Base-by-base conservation (phyloP, 2,329 filamentous ascomycete species). In the Aureobasidium sp. region DNA sequence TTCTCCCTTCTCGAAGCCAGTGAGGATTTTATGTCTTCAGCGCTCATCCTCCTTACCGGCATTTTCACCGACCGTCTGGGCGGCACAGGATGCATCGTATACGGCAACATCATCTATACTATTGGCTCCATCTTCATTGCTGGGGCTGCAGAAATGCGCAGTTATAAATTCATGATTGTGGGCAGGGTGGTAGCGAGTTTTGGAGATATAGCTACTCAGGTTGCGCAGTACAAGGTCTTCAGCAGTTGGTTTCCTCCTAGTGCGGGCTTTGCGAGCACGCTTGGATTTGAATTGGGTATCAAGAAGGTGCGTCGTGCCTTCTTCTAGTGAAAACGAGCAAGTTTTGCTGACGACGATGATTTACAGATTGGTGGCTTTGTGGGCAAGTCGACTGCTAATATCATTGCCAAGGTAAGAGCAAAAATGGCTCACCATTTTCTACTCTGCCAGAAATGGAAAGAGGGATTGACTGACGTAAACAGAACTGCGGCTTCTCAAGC, bases 181-280 rank as follows among this genome's bases (percentile, higher is more conserved):
- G 84, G 83, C 1, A 72, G 79, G 39, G 74, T 87, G 1, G 71
- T 87, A 13, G 76, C 81, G 32, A 79, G 83, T 0, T 71, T 87
- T 0, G 84, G 84, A n/a, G 84, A 86, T 64, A 84, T 86, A 23
- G 82, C 84, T 0, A 87, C 84, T 0, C 84, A 87, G 66, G 78
- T 86, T 34, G 84, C 84, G 0, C 83, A 86, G 68, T 87, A 86
- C 69, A 85, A 86, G 64, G 80, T 87, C 64, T 87, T 87, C 66
- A 84, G 82, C 0, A 84, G 82, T 0, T 87, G 84, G 84, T 87
- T 87, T 64, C 77, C 84, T 0, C 84, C 84, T 0, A 83, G 77
- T 8, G 79, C 82, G 62, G 84, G 84, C 1, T 87, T 87, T 67
- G 84, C 84, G 0, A 84, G 83, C 0, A 87, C 84, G 0, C 75